These are phyloP conservation scores for Phaeoacremonium minimum DNA, from an alignment of 2,329 filamentous ascomycete species.

Conservation along the genomic window DNA sequence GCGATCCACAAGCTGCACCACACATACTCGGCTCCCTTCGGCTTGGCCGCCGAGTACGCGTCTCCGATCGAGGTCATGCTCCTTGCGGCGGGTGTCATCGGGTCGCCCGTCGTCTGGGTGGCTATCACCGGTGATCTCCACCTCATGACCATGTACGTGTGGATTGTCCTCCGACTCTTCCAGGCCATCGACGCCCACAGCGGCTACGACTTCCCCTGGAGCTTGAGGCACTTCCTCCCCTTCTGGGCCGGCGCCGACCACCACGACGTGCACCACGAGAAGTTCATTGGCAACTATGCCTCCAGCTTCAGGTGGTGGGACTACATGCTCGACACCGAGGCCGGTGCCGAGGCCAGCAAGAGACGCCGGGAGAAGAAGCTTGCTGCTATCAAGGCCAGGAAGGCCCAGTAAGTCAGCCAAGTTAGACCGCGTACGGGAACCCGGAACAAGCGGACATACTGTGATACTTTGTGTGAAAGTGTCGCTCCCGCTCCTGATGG, in stretches of 20 bases:
- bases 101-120: slow-evolving; percentile 78
- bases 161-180: slow-evolving; percentile 90
- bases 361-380: slow-evolving; percentile 75
- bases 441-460: too few species aligned
- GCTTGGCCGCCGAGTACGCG: slow-evolving; percentile 93
- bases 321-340: slow-evolving; percentile 88
- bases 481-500: too few species aligned
- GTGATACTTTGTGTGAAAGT: too few species aligned
- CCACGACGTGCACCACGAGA: slow-evolving; percentile 96
- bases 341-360: slow-evolving; percentile 81
- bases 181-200: slow-evolving; percentile 98
- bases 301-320: slow-evolving; percentile 99
- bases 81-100: slow-evolving; percentile 81
- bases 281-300: slow-evolving; percentile 96
- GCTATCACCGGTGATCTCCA: slow-evolving; percentile 82
- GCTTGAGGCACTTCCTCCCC: slow-evolving; percentile 87
- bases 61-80: slow-evolving; percentile 97
- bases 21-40: slow-evolving; percentile 96
- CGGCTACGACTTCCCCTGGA: slow-evolving; percentile 98
- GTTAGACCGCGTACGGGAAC: too few species aligned
- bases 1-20: slow-evolving; percentile 98
- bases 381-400: slow-evolving; percentile 60
- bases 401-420: slow-evolving; percentile 59
- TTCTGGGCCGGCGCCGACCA: slow-evolving; percentile 98
- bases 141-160: slow-evolving; percentile 95